Conservation (phyloP, 768 basidiomycete species). For the Pulveroboletus sp. region DNA sequence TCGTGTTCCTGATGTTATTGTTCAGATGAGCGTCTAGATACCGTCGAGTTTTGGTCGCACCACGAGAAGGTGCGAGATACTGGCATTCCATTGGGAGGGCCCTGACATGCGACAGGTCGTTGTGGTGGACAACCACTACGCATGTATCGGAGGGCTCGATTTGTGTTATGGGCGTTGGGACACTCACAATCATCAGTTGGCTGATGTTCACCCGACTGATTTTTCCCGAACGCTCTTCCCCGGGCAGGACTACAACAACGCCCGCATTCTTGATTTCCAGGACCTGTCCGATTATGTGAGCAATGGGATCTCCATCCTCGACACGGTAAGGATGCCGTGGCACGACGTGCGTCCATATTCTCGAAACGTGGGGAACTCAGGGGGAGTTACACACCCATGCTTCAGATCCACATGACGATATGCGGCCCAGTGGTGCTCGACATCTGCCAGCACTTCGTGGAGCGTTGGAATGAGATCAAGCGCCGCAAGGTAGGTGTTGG, state of each 20-base stretch:
- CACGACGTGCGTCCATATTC: conserved; percentile 66
- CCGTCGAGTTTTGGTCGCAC: conserved; percentile 85
- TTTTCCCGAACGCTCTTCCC: conserved; percentile 83
- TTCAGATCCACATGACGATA: conserved; percentile 79
- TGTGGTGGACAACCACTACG: conserved; percentile 80
- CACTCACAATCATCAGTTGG: conserved; percentile 82
- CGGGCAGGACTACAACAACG: conserved; percentile 93
- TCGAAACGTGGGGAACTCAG: not conserved
- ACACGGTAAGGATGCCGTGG: conserved; percentile 87
- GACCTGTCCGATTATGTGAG: conserved; percentile 74
- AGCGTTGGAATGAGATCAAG: conserved; percentile 90
- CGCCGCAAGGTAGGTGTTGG: conserved; percentile 57
- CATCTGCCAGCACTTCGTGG: conserved; percentile 88
- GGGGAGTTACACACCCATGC: not conserved
- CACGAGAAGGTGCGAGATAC: conserved; percentile 71
- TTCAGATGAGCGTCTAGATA: conserved; percentile 40
- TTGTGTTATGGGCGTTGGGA: conserved; percentile 98
- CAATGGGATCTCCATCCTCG: conserved; percentile 62
- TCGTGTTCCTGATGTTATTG: not conserved
- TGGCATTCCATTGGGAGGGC: too few relatives aligned
- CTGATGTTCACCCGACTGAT: conserved; percentile 88
- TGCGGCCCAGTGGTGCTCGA: conserved; percentile 82
- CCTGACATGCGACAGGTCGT: conserved; percentile 46
- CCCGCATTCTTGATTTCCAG: conserved; percentile 80
- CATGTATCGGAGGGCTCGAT: conserved; percentile 91